A percentile compares a stretch with the other conserved stretches of the same genome.
Evolutionary conservation across 1,284 basidiomycete genomes (phyloP).

Genomic region (Xerocomus tenax): DNA sequence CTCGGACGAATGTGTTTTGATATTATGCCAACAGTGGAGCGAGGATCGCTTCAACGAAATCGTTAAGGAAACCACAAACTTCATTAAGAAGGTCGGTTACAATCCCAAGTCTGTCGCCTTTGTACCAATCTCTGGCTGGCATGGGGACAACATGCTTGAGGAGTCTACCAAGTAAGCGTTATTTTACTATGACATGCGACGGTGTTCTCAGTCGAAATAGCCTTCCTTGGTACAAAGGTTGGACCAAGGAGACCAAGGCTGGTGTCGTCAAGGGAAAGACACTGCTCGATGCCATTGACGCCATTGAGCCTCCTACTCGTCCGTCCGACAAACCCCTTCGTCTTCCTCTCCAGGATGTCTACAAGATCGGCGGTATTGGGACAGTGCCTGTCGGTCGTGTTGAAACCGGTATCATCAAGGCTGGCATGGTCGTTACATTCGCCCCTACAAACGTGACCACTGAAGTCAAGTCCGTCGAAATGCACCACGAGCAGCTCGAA

Average conservation of each 20-base stretch:
- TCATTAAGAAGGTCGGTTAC: slow-evolving; percentile 99
- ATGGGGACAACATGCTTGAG: slow-evolving; percentile 99
- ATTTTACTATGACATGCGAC: background rate
- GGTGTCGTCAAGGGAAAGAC: slow-evolving; percentile 96
- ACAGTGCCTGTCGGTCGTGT: slow-evolving; percentile 99
- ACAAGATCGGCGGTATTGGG: slow-evolving; percentile 99
- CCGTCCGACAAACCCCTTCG: slow-evolving; percentile 99
- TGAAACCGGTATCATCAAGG: slow-evolving; percentile 99
- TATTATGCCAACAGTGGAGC: slow-evolving; percentile 62
- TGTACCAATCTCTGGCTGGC: slow-evolving; percentile 99
- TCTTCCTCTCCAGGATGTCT: slow-evolving; percentile 99
- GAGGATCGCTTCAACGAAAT: slow-evolving; percentile 99
- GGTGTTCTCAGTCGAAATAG: slow-evolving; percentile 35
- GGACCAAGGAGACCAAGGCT: slow-evolving; percentile 91
- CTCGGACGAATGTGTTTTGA: slow-evolving; percentile 3
- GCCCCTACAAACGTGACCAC: slow-evolving; percentile 98
- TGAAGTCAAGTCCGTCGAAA: slow-evolving; percentile 99
- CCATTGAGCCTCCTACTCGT: slow-evolving; percentile 94
- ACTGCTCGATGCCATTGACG: slow-evolving; percentile 98
- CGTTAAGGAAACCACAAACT: slow-evolving; percentile 96
- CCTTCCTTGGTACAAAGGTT: slow-evolving; percentile 99
- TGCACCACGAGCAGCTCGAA: slow-evolving; percentile 99
- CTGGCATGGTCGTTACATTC: slow-evolving; percentile 97
- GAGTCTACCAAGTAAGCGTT: slow-evolving; percentile 75
- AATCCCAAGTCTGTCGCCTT: slow-evolving; percentile 98